Evolutionary conservation across 108 stramenopile genomes (phyloP).

Genomic region (Fragilaria radians): DNA sequence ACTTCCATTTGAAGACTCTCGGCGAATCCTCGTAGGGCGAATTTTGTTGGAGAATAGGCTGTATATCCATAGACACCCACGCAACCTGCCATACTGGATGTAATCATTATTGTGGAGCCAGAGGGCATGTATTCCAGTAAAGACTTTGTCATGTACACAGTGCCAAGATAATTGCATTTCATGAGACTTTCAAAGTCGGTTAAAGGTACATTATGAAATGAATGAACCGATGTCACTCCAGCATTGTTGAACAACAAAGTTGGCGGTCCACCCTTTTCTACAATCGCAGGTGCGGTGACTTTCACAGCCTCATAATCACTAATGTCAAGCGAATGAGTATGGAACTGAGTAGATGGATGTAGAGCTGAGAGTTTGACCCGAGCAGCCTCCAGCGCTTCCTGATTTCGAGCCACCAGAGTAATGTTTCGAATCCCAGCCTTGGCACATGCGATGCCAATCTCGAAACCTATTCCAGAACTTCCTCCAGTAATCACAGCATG

Average conservation of each 20-base stretch:
- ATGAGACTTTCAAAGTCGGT: constrained; percentile 44
- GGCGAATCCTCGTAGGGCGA: constrained; percentile 79
- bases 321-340: constrained; percentile 49
- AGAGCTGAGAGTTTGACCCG: constrained; percentile 30
- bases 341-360: too few relatives aligned
- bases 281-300: too few relatives aligned
- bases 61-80: constrained; percentile 79
- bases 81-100: constrained; percentile 71
- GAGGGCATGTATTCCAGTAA: constrained; percentile 71
- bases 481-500: constrained; percentile 86
- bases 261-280: too few relatives aligned
- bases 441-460: constrained; percentile 60
- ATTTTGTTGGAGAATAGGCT: constrained; percentile 81
- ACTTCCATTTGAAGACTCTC: constrained; percentile 76
- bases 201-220: constrained; percentile 43
- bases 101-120: constrained; percentile 56
- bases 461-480: constrained; percentile 76
- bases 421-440: constrained; percentile 45
- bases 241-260: constrained; percentile 68
- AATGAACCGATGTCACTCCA: constrained; percentile 61
- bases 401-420: constrained; percentile 71
- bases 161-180: constrained; percentile 75
- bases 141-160: constrained; percentile 57
- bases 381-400: constrained; percentile 52
- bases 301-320: too few relatives aligned